Base-by-base conservation (phyloP, 2,329 filamentous ascomycete species). In the Penicillium nordicum region DNA sequence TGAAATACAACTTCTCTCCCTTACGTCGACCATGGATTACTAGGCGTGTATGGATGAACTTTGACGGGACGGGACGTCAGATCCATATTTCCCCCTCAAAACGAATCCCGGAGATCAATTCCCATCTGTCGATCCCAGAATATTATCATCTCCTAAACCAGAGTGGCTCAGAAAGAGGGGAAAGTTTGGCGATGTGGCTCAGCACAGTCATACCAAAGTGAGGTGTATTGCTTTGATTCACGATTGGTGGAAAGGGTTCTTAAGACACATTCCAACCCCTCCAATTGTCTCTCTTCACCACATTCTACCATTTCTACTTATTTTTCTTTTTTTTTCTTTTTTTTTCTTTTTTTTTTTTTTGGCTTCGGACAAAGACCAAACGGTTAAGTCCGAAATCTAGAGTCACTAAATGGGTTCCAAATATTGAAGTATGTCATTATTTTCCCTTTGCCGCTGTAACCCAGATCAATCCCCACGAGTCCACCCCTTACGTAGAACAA, bases 51-150 rank as follows among this genome's bases (percentile, higher is more conserved):
- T 60, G 59, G 66, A 66, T 66, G 64, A 72, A 72, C 71, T 68
- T 73, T 72, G 67, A 72, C 71, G 71, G 71, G 67, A 69, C 71
- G 71, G 70, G 64, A 69, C 70, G 69, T 66, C 41, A 44, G 53
- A 53, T 49, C 50, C 53, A 58, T 53, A 58, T 53, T 46, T 37
- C 32, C 43, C 30, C 30, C 40, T 48, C 49, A 43, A 3, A 27
- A 41, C 14, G 14, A 30, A 53, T 34, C 42, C 37, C 53, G 45
- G 44, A 34, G 41, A 52, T 48, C 54, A 52, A 25, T 32, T 42
- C 42, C 37, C 12, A 42, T 50, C 36, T 38, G 58, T 50, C 55
- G 52, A 60, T 57, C 40, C 1, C 11, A 45, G 34, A 18, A 29
- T 25, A 54, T 4, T 27, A 37, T 16, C 6, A 25, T 46, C 12